A percentile compares a stretch with the other conserved stretches of the same genome.
Conservation (phyloP, 306 rosid species). For the Trichosanthes truncata region DNA sequence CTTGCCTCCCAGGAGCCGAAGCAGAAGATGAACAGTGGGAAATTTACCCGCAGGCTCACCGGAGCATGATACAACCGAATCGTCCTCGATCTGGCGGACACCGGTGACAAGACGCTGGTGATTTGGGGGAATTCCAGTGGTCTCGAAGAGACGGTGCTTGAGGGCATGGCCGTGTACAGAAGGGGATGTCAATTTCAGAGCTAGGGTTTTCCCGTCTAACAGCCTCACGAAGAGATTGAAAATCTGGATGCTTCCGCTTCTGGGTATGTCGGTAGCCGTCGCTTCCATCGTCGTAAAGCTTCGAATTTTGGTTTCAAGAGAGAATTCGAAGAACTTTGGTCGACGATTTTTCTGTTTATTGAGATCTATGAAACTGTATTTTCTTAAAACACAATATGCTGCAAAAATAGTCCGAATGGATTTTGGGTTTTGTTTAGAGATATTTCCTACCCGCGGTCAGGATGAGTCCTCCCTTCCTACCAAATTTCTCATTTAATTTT, state of each 20-base stretch:
- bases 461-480: too few species aligned
- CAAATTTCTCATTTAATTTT: too few species aligned
- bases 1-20: constrained; percentile 74
- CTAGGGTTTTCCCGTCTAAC: constrained; percentile 70
- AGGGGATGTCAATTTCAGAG: constrained; percentile 51
- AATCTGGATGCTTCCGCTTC: neutral
- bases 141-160: constrained; percentile 45
- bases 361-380: too few species aligned
- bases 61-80: constrained; percentile 34
- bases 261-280: neutral
- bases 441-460: too few species aligned
- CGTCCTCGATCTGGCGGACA: constrained; percentile 33
- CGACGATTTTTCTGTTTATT: too few species aligned
- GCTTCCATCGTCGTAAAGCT: neutral
- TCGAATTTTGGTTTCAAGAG: neutral
- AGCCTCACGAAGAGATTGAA: constrained; percentile 75
- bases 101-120: constrained; percentile 75
- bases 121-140: constrained; percentile 56
- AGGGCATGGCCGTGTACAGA: constrained; percentile 26
- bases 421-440: too few species aligned
- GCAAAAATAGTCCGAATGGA: too few species aligned
- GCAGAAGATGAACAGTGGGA: constrained; percentile 58
- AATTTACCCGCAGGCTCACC: constrained; percentile 22
- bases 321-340: neutral
- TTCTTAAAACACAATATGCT: too few species aligned